phyloP scores from a whole-genome alignment of 495 filamentous ascomycete species.

The Terfezia boudieri region DNA sequence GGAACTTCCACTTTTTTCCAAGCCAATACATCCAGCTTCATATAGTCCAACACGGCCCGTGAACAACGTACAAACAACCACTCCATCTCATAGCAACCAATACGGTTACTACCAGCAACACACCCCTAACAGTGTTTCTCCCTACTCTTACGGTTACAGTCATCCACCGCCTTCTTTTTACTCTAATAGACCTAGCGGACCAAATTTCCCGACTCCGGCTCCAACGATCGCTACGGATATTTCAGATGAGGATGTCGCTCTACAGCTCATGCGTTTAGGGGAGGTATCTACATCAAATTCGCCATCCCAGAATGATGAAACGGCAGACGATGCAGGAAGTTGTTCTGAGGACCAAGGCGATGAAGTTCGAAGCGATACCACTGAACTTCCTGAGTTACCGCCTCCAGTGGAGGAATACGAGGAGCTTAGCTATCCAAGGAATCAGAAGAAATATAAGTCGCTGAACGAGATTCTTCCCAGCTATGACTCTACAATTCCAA shows the following conservation, averaged over 20 bases:
- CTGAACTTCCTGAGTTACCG: slow-evolving; percentile 38
- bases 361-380: slow-evolving; percentile 49
- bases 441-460: slow-evolving; percentile 25
- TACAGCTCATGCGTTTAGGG: slow-evolving; percentile 88
- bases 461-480: slow-evolving; percentile 40
- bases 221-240: slow-evolving; percentile 86
- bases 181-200: neutral
- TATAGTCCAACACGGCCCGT: neutral
- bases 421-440: slow-evolving; percentile 10
- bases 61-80: neutral
- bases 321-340: slow-evolving; percentile 46
- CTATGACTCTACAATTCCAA: slow-evolving; percentile 48
- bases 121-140: neutral
- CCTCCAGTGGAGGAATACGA: slow-evolving; percentile 23
- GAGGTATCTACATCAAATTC: slow-evolving; percentile 75
- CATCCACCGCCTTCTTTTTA: neutral
- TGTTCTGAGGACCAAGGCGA: slow-evolving; percentile 67
- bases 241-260: slow-evolving; percentile 91
- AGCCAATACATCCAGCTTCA: neutral
- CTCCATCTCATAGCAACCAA: neutral
- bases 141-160: neutral
- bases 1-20: neutral
- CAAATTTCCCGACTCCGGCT: slow-evolving; percentile 59
- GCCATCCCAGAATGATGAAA: slow-evolving; percentile 67
- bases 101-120: neutral